A percentile compares a stretch with the other conserved stretches of the same genome.
Evolutionary conservation across 345 rosid genomes (phyloP).

Genomic region (Acer saccharum): DNA sequence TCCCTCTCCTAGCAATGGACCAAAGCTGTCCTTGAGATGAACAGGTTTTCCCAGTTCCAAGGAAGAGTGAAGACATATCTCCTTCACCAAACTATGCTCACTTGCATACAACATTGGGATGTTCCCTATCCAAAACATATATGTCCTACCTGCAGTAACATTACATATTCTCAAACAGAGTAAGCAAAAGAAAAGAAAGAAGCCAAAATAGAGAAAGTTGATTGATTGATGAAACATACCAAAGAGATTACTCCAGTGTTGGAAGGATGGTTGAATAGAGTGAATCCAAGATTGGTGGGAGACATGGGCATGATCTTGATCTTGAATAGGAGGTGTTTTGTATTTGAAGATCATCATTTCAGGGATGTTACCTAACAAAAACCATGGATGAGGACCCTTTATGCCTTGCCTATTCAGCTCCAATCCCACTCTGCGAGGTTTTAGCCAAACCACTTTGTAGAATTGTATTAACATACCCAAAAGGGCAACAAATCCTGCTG

Average conservation of each 20-base stretch:
- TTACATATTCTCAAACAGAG: background rate
- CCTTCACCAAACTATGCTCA: background rate
- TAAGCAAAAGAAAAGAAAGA: background rate
- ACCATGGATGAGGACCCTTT: background rate
- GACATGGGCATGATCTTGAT: background rate
- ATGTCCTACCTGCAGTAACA: background rate
- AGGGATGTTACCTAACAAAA: background rate
- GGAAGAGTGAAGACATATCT: background rate
- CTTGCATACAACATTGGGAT: background rate
- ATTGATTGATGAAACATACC: background rate
- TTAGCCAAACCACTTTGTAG: background rate
- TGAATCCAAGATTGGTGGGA: background rate
- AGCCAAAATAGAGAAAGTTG: background rate
- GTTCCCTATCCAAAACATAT: background rate
- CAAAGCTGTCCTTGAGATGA: background rate
- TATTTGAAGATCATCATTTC: background rate
- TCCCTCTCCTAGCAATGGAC: too few species aligned
- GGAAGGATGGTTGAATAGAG: background rate
- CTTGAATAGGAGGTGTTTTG: background rate
- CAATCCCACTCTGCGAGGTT: background rate
- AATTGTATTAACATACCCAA: background rate
- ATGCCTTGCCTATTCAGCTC: background rate
- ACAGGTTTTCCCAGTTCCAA: background rate
- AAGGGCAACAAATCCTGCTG: background rate
- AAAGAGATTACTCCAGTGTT: background rate